Percentiles rank a stretch among this genome's conserved stretches.
These are phyloP conservation scores for Tritrichomonas musculus DNA, from an alignment of 208 protist genomes.

Conservation along the genomic window DNA sequence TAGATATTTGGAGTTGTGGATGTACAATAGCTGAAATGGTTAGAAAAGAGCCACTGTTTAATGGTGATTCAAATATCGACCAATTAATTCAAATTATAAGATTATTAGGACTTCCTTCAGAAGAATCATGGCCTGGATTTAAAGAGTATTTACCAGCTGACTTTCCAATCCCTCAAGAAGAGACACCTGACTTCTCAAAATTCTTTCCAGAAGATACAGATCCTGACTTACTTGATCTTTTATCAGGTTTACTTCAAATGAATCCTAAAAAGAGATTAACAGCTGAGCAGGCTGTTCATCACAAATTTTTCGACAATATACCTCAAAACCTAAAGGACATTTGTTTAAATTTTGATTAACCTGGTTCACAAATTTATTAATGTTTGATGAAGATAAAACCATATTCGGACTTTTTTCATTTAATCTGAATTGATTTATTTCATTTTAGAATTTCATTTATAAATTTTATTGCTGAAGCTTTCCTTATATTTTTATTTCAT, in stretches of 20 bases:
- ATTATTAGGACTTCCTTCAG: background rate
- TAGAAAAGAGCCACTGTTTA: constrained; percentile 33
- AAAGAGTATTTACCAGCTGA: background rate
- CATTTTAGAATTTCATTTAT: no score
- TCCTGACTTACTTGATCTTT: background rate
- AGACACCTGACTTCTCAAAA: no score
- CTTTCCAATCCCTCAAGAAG: background rate
- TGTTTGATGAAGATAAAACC: no score
- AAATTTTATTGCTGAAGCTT: no score
- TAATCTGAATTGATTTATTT: no score
- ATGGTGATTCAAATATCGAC: constrained; percentile 49
- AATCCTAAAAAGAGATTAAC: background rate
- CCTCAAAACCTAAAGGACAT: background rate
- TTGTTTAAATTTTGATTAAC: no score
- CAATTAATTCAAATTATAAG: constrained; percentile 36
- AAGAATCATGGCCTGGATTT: background rate
- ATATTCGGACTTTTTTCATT: no score
- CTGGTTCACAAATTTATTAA: no score
- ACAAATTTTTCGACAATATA: constrained; percentile 10
- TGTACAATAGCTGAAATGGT: constrained; percentile 54
- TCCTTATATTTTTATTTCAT: no score
- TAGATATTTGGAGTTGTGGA: constrained; percentile 52
- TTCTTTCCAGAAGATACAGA: background rate
- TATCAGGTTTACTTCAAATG: background rate
- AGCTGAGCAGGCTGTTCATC: background rate